Percentiles rank a stretch among this genome's conserved stretches.
These are phyloP conservation scores for Colletotrichum acutatum DNA, from an alignment of 2,329 filamentous ascomycete genomes.

Conservation along the genomic window DNA sequence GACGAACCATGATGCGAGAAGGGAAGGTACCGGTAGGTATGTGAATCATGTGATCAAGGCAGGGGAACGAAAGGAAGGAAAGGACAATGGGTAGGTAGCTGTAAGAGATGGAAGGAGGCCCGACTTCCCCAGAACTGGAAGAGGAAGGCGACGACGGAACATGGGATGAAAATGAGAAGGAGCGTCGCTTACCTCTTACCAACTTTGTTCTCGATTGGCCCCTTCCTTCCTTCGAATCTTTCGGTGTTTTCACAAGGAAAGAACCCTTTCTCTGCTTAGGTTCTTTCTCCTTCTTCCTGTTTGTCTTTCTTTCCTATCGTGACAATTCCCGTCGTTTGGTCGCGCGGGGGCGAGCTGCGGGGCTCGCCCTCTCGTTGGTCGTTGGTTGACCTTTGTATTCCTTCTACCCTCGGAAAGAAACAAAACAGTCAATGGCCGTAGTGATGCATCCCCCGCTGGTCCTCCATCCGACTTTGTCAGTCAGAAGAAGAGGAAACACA, in stretches of 20 bases:
- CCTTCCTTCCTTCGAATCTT: background rate
- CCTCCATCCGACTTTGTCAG: constrained; percentile 10
- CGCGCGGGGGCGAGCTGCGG: background rate
- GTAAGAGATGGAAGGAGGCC: background rate
- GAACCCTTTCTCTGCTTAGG: background rate
- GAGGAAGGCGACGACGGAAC: background rate
- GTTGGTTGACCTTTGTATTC: background rate
- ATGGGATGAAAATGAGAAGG: background rate
- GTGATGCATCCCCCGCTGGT: constrained; percentile 8
- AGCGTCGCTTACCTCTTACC: background rate
- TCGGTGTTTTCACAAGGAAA: no score
- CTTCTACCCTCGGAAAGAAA: background rate
- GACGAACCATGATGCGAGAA: background rate
- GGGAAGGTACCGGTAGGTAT: background rate
- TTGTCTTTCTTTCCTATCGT: background rate
- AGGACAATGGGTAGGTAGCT: background rate
- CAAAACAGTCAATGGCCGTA: background rate
- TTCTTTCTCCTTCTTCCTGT: background rate
- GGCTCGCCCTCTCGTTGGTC: background rate
- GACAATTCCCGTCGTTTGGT: background rate
- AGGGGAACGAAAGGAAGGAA: background rate
- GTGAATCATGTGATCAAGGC: background rate
- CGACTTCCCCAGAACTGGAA: background rate
- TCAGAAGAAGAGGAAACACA: background rate
- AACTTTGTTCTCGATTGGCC: background rate